These are phyloP conservation scores for Pseudocercospora macadamiae DNA, from an alignment of 2,329 filamentous ascomycete genomes.

Conservation along the genomic window DNA sequence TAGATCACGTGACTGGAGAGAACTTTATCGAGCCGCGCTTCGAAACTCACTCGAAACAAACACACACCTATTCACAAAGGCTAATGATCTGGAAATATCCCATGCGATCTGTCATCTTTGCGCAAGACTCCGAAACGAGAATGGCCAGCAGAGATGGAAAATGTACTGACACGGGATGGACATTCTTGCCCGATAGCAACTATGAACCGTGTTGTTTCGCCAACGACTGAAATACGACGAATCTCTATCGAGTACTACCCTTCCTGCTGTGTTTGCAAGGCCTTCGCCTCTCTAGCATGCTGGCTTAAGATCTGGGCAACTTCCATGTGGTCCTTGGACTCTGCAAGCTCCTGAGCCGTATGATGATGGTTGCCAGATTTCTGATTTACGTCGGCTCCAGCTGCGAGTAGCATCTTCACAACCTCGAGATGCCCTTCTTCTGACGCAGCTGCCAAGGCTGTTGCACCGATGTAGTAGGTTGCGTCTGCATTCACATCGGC, in stretches of 20 bases:
- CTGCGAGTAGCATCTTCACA: constrained; percentile 18
- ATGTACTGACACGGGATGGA: too few species aligned
- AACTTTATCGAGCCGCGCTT: too few species aligned
- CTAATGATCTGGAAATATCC: too few species aligned
- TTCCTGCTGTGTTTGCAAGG: background rate
- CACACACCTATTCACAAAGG: too few species aligned
- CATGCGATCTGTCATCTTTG: too few species aligned
- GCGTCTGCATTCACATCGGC: constrained; percentile 28
- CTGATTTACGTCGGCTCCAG: constrained; percentile 23
- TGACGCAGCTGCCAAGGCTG: constrained; percentile 27
- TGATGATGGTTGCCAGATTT: constrained; percentile 20
- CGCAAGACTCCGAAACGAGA: too few species aligned
- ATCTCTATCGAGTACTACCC: background rate
- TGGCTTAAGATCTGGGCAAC: constrained; percentile 5
- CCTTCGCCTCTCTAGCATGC: background rate
- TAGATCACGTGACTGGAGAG: background rate
- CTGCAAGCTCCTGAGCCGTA: constrained; percentile 15
- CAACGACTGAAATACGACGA: too few species aligned
- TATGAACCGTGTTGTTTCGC: too few species aligned
- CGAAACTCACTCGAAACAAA: too few species aligned
- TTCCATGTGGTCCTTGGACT: constrained; percentile 10
- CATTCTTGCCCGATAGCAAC: too few species aligned
- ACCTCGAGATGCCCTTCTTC: constrained; percentile 25
- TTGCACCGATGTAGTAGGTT: constrained; percentile 21
- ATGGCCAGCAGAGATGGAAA: too few species aligned